phyloP scores from a whole-genome alignment of 768 basidiomycete species.

The Clavaria fumosa region DNA sequence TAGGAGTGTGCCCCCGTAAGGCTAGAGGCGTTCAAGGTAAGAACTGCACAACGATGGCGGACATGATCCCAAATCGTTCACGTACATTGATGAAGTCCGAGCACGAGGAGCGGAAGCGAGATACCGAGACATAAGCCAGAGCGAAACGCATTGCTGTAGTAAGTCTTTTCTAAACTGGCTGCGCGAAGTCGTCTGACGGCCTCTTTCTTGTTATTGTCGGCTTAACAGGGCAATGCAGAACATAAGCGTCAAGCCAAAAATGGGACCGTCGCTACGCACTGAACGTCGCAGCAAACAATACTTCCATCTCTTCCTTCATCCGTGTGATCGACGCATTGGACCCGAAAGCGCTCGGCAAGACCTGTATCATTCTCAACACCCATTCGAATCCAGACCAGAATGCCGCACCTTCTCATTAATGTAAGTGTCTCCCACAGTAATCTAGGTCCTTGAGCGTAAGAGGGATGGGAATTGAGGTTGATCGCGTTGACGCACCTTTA shows the following conservation, averaged over 20 bases:
- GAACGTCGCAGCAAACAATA: constrained; percentile 60
- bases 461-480: neutral
- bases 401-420: constrained; percentile 55
- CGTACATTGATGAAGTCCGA: constrained; percentile 48
- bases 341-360: constrained; percentile 53
- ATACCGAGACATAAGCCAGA: constrained; percentile 62
- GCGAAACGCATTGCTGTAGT: constrained; percentile 59
- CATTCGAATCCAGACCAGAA: no score
- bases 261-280: constrained; percentile 28
- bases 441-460: constrained; percentile 31
- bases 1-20: constrained; percentile 38
- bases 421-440: constrained; percentile 59
- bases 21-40: constrained; percentile 33
- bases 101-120: constrained; percentile 49
- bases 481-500: constrained; percentile 23
- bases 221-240: no score
- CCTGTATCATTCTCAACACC: no score
- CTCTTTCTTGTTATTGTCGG: constrained; percentile 59
- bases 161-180: constrained; percentile 32
- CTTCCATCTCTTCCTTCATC: constrained; percentile 67
- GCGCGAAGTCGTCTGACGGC: constrained; percentile 56
- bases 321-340: constrained; percentile 41
- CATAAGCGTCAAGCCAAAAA: neutral
- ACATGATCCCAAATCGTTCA: neutral
- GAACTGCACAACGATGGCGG: neutral